A percentile compares a stretch with the other conserved stretches of the same genome.
Evolutionary conservation across 1,139 yeast genomes (phyloP).

Genomic region (Zygosaccharomyces sapae): DNA sequence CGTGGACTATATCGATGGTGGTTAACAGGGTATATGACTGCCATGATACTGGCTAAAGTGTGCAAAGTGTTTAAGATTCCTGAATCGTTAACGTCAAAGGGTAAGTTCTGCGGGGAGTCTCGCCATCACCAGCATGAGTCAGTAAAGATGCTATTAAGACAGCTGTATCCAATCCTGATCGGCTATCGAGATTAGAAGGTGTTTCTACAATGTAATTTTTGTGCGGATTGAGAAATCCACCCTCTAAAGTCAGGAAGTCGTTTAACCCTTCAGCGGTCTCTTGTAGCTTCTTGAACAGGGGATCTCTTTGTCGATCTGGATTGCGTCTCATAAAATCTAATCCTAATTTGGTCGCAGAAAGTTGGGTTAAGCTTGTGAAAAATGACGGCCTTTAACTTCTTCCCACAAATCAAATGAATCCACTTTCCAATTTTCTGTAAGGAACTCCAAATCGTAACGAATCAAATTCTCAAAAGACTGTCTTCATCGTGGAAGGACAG

Average conservation of each 20-base stretch:
- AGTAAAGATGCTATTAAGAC: slow-evolving; percentile 64
- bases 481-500: slow-evolving; percentile 22
- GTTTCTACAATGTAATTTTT: slow-evolving; percentile 65
- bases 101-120: slow-evolving; percentile 39
- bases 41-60: slow-evolving; percentile 63
- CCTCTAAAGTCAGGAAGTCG: slow-evolving; percentile 37
- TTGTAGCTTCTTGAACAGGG: slow-evolving; percentile 8
- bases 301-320: slow-evolving; percentile 5
- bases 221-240: slow-evolving; percentile 45
- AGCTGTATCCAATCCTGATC: slow-evolving; percentile 81
- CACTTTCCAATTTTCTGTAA: slow-evolving; percentile 57
- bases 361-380: slow-evolving; percentile 76
- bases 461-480: slow-evolving; percentile 51
- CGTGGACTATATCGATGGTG: slow-evolving; percentile 42
- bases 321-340: slow-evolving; percentile 41
- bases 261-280: slow-evolving; percentile 25
- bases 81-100: slow-evolving; percentile 56
- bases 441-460: slow-evolving; percentile 67
- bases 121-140: slow-evolving; percentile 51
- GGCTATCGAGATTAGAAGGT: slow-evolving; percentile 46
- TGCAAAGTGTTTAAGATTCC: slow-evolving; percentile 55
- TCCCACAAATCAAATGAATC: slow-evolving; percentile 91
- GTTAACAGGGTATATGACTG: slow-evolving; percentile 70
- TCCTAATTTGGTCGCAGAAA: slow-evolving; percentile 64
- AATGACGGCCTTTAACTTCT: slow-evolving; percentile 69